These are phyloP conservation scores for Cardamine resedifolia DNA, from an alignment of 345 rosid genomes.

Conservation along the genomic window DNA sequence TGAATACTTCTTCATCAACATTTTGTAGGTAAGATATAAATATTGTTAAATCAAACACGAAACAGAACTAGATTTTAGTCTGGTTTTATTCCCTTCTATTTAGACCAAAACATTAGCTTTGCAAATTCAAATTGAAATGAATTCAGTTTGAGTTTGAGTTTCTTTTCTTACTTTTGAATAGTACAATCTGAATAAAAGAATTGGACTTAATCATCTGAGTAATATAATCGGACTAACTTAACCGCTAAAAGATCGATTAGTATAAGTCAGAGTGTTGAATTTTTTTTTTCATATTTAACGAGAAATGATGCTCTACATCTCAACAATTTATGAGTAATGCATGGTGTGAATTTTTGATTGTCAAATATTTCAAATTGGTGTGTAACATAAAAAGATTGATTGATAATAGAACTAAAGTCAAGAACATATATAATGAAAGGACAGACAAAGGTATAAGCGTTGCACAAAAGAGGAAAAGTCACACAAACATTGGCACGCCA, in stretches of 20 bases:
- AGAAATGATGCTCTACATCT: neutral
- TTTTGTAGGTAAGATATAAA: constrained; percentile 3
- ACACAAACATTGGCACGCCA: constrained; percentile 37
- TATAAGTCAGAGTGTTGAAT: neutral
- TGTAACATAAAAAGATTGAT: constrained; percentile 27
- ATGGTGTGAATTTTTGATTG: neutral
- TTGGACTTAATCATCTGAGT: neutral
- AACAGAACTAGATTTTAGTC: neutral
- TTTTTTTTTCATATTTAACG: neutral
- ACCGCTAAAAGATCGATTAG: neutral
- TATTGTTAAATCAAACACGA: neutral
- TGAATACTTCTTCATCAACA: constrained; percentile 26
- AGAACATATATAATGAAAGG: constrained; percentile 30
- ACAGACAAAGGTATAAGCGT: constrained; percentile 29
- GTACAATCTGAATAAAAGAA: neutral
- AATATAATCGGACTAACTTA: no score
- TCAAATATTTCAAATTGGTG: neutral
- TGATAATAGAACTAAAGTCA: constrained; percentile 18
- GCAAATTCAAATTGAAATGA: neutral
- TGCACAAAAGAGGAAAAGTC: constrained; percentile 30
- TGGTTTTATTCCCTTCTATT: neutral
- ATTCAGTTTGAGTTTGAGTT: neutral
- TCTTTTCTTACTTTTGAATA: neutral
- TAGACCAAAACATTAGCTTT: neutral
- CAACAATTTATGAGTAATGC: neutral